Conservation (phyloP, 2,329 filamentous ascomycete genomes). For the Penicillium hesseltinei region DNA sequence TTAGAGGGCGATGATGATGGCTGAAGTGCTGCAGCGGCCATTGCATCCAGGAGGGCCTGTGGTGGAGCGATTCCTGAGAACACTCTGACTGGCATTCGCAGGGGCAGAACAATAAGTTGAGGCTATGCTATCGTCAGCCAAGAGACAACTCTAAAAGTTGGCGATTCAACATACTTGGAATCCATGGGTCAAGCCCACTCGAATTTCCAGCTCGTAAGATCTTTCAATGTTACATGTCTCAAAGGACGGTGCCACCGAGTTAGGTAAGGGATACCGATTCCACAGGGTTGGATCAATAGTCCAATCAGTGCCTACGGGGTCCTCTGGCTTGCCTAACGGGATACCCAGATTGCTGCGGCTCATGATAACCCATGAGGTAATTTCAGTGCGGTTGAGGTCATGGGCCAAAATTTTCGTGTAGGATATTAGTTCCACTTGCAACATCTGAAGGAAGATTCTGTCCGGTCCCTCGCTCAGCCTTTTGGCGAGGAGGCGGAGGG, state of each 20-base stretch:
- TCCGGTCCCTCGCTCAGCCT: constrained; percentile 70
- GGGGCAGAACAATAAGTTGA: constrained; percentile 75
- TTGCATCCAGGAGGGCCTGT: constrained; percentile 68
- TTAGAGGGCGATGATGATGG: constrained; percentile 20
- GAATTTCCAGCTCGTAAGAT: constrained; percentile 78
- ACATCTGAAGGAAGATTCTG: constrained; percentile 69
- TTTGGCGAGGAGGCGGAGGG: constrained; percentile 74
- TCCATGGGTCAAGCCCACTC: constrained; percentile 74
- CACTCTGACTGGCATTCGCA: constrained; percentile 75
- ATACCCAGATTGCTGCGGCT: constrained; percentile 70
- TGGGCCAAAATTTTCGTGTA: constrained; percentile 78
- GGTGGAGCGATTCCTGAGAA: constrained; percentile 88
- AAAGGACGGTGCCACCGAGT: constrained; percentile 83
- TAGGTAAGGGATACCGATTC: constrained; percentile 70
- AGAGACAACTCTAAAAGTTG: neutral
- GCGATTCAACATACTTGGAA: constrained; percentile 46
- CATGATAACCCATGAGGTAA: constrained; percentile 71
- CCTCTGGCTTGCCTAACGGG: constrained; percentile 60
- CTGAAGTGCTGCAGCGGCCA: constrained; percentile 39
- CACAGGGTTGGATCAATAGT: constrained; percentile 71
- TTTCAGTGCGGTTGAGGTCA: constrained; percentile 68
- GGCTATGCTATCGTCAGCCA: constrained; percentile 44
- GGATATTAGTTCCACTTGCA: constrained; percentile 80
- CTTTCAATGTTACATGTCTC: constrained; percentile 82
- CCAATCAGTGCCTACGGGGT: constrained; percentile 63